A percentile compares a stretch with the other conserved stretches of the same genome.
phyloP scores from a whole-genome alignment of 2,329 filamentous ascomycete species.

The Verticillium klebahnii region DNA sequence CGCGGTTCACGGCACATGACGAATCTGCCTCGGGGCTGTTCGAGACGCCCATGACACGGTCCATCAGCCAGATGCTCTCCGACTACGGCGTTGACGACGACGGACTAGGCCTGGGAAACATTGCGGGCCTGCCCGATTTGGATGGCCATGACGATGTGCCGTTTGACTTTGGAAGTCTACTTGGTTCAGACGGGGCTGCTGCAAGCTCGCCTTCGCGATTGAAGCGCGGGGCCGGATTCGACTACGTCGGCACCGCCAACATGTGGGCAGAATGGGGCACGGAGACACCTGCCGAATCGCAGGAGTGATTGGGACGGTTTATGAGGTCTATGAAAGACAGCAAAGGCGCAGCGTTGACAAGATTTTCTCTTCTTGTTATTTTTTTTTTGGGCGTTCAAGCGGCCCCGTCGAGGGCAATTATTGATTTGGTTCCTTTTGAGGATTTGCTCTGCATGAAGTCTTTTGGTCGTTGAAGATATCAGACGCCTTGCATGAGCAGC shows the following conservation, averaged over 20 bases:
- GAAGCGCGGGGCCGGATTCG: conserved; percentile 17
- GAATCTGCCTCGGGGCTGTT: conserved; percentile 17
- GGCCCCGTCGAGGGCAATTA: not conserved
- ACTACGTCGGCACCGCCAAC: conserved; percentile 22
- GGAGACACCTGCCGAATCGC: not conserved
- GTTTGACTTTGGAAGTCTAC: conserved; percentile 43
- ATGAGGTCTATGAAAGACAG: not conserved
- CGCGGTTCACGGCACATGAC: conserved; percentile 19
- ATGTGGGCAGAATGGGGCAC: conserved; percentile 24
- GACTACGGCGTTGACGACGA: conserved; percentile 37
- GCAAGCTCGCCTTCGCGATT: conserved; percentile 42
- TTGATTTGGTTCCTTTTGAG: not conserved
- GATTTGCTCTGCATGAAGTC: not conserved
- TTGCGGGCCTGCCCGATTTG: conserved; percentile 32
- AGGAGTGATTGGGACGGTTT: not conserved
- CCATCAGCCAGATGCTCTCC: conserved; percentile 60
- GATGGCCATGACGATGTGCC: conserved; percentile 28
- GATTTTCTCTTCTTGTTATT: not conserved
- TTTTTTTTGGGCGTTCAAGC: not conserved
- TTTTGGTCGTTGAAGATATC: not conserved
- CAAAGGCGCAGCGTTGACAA: not conserved
- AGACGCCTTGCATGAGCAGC: not conserved
- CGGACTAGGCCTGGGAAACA: conserved; percentile 36
- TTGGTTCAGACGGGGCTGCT: conserved; percentile 42
- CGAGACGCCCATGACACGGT: conserved; percentile 57